Conservation (phyloP, 1,139 yeast genomes). For the Saccharomyces hybrid region DNA sequence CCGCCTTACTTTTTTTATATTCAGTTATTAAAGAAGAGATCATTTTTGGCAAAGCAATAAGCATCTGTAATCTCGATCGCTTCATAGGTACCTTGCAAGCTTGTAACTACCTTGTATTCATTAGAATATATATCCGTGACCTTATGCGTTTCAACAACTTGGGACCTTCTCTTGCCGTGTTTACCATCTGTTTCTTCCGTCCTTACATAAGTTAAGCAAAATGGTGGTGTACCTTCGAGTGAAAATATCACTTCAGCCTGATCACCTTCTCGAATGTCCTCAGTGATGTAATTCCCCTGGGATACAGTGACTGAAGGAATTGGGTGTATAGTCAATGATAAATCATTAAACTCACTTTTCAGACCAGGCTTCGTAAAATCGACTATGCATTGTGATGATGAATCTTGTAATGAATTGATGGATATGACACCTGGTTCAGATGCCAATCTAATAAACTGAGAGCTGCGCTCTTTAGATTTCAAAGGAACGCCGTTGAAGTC, state of each 20-base stretch:
- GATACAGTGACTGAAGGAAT: conserved; percentile 87
- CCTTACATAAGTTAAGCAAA: conserved; percentile 48
- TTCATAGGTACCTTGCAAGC: conserved; percentile 88
- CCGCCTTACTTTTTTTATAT: background rate
- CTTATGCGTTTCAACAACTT: conserved; percentile 69
- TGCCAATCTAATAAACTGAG: conserved; percentile 64
- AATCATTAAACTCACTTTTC: conserved; percentile 35
- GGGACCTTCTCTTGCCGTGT: conserved; percentile 33
- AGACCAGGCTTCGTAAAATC: conserved; percentile 41
- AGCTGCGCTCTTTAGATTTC: conserved; percentile 48
- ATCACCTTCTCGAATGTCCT: conserved; percentile 87
- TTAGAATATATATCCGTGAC: conserved; percentile 60
- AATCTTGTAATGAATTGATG: conserved; percentile 65
- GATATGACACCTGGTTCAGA: conserved; percentile 69
- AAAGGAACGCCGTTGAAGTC: conserved; percentile 58
- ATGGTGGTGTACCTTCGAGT: conserved; percentile 68
- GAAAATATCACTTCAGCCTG: conserved; percentile 63
- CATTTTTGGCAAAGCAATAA: conserved; percentile 50
- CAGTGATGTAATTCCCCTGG: conserved; percentile 66
- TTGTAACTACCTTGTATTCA: conserved; percentile 66
- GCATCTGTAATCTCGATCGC: conserved; percentile 82
- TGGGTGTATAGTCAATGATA: conserved; percentile 57
- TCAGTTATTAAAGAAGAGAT: conserved; percentile 26
- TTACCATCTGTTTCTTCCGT: conserved; percentile 37
- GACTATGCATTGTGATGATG: conserved; percentile 67